Conservation (phyloP, 2,329 filamentous ascomycete species). For the Nigrospora sphaerica region DNA sequence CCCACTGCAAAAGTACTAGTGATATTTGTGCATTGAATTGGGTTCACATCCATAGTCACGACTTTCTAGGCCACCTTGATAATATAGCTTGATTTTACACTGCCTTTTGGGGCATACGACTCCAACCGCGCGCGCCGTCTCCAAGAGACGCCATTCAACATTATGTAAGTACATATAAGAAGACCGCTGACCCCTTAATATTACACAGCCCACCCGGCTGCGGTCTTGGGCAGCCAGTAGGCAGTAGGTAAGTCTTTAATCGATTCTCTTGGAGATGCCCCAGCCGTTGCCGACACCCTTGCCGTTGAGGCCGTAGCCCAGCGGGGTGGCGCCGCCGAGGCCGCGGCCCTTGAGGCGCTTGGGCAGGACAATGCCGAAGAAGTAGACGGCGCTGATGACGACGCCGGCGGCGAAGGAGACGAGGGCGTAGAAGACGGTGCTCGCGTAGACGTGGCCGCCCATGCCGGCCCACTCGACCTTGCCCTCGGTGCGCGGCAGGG, state of each 20-base stretch:
- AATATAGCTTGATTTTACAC: no score
- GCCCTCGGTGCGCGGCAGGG: constrained; percentile 61
- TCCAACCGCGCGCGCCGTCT: no score
- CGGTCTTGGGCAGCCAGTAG: no score
- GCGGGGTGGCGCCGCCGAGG: constrained; percentile 49
- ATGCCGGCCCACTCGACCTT: constrained; percentile 59
- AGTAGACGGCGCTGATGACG: constrained; percentile 49
- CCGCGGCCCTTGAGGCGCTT: constrained; percentile 40
- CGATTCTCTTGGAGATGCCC: constrained; percentile 50
- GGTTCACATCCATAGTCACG: no score
- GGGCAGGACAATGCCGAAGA: constrained; percentile 53
- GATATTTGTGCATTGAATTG: no score
- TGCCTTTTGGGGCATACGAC: no score
- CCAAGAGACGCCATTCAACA: no score
- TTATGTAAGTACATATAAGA: no score
- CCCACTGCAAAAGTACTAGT: no score
- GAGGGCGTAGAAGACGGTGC: constrained; percentile 55
- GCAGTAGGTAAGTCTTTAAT: constrained; percentile 18
- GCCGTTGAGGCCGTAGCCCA: constrained; percentile 47
- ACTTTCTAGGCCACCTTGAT: no score
- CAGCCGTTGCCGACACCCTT: constrained; percentile 47
- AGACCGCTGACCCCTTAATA: no score
- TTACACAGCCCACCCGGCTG: no score
- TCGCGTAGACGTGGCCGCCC: constrained; percentile 56
- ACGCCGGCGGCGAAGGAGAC: constrained; percentile 51